phyloP scores from a whole-genome alignment of 148 eudicot species.

The Arctostaphylos glauca region DNA sequence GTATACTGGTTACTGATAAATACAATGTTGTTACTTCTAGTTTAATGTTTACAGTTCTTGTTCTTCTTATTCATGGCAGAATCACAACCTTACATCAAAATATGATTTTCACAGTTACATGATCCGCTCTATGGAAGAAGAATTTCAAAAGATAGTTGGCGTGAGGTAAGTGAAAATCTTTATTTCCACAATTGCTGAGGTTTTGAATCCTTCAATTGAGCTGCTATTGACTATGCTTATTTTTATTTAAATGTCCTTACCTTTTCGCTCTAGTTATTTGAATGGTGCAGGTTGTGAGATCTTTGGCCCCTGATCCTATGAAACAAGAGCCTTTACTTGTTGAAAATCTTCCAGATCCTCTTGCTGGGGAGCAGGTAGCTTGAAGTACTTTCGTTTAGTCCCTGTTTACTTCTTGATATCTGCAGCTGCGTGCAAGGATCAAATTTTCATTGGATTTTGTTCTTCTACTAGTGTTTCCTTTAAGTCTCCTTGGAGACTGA shows the following conservation, averaged over 20 bases:
- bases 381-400: no score
- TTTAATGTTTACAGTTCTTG: constrained; percentile 15
- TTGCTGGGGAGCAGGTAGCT: no score
- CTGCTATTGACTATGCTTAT: constrained; percentile 1
- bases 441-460: no score
- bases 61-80: constrained; percentile 62
- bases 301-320: no score
- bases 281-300: no score
- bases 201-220: not conserved
- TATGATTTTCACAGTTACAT: constrained; percentile 99
- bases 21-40: not conserved
- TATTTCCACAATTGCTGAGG: constrained; percentile 9
- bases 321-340: no score
- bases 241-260: not conserved
- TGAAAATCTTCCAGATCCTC: no score
- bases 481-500: no score
- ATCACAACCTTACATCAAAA: constrained; percentile 80
- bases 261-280: not conserved
- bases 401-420: no score
- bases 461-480: no score
- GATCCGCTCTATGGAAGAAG: constrained; percentile 99
- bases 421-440: no score
- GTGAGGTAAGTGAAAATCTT: constrained; percentile 60
- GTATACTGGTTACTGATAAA: not conserved
- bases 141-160: constrained; percentile 94